Evolutionary conservation across 2,329 filamentous ascomycete species (phyloP).

Genomic region (Elsinoe fawcettii): DNA sequence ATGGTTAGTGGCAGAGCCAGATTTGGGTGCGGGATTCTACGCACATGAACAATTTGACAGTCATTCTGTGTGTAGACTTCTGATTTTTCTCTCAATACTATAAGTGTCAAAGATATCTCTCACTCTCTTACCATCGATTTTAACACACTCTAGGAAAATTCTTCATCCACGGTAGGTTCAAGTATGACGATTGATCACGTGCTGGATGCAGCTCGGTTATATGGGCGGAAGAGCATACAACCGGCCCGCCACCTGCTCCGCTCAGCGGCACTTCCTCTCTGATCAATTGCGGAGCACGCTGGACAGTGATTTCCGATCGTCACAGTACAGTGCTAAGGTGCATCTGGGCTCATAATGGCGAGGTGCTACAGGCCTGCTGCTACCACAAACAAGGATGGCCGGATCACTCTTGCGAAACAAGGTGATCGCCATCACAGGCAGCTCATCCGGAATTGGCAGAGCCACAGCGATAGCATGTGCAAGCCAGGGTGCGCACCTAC

Average conservation of each 20-base stretch:
- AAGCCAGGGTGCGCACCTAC: conserved; percentile 1
- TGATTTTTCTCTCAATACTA: background rate
- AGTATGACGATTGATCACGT: conserved; percentile 1
- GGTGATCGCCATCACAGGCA: conserved; percentile 4
- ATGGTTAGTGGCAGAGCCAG: background rate
- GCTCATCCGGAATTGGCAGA: background rate
- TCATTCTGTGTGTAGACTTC: background rate
- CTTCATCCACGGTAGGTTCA: background rate
- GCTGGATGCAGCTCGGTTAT: background rate
- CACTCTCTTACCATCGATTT: background rate
- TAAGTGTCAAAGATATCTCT: background rate
- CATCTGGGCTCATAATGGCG: background rate
- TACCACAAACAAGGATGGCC: background rate
- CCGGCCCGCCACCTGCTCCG: background rate
- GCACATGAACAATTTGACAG: background rate
- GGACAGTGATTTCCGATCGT: background rate
- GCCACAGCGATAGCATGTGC: conserved; percentile 5
- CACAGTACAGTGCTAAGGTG: background rate
- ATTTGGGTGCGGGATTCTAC: background rate
- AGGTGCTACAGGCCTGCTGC: background rate
- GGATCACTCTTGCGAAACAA: background rate
- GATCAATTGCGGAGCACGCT: background rate
- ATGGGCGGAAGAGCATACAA: background rate
- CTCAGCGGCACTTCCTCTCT: background rate
- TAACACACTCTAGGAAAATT: background rate